phyloP scores from a whole-genome alignment of 805 yeast species.

The Metschnikowia baotianmanensis region DNA sequence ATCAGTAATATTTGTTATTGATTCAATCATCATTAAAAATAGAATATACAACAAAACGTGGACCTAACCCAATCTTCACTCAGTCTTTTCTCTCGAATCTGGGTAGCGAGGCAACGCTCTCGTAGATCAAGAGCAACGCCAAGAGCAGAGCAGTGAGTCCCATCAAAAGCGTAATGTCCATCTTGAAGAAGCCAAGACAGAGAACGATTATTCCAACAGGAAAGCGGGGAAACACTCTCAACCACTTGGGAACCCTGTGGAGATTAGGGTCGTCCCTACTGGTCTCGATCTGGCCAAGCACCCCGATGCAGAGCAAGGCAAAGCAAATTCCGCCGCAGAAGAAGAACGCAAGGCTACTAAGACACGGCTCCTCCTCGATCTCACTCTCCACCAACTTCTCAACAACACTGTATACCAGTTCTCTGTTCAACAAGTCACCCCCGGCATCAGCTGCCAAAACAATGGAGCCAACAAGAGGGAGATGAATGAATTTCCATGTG shows the following conservation, averaged over 20 bases:
- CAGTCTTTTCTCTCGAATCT: background rate
- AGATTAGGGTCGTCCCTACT: conserved; percentile 38
- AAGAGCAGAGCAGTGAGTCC: conserved; percentile 41
- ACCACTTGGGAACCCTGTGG: conserved; percentile 31
- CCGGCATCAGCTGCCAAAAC: conserved; percentile 61
- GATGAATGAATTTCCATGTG: conserved; percentile 45
- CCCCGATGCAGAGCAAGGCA: conserved; percentile 36
- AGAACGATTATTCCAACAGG: conserved; percentile 40
- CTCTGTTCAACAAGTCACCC: conserved; percentile 42
- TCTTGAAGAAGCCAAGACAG: conserved; percentile 44
- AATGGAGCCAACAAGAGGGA: conserved; percentile 50
- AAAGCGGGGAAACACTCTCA: conserved; percentile 40
- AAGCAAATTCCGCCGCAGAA: conserved; percentile 55
- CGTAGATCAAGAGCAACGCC: conserved; percentile 34
- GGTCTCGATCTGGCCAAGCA: conserved; percentile 45
- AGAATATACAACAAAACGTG: no score
- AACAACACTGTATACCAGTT: conserved; percentile 12
- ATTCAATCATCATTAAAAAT: no score
- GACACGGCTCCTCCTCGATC: conserved; percentile 29
- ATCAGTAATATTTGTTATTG: no score
- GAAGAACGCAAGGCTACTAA: conserved; percentile 45
- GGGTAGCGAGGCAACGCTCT: conserved; percentile 32
- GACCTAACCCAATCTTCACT: no score
- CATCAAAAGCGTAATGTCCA: conserved; percentile 38
- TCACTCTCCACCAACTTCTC: conserved; percentile 5